Percentiles rank a stretch among this genome's conserved stretches.
These are phyloP conservation scores for Usnea hakonensis DNA, from an alignment of 495 filamentous ascomycete genomes.

Conservation along the genomic window DNA sequence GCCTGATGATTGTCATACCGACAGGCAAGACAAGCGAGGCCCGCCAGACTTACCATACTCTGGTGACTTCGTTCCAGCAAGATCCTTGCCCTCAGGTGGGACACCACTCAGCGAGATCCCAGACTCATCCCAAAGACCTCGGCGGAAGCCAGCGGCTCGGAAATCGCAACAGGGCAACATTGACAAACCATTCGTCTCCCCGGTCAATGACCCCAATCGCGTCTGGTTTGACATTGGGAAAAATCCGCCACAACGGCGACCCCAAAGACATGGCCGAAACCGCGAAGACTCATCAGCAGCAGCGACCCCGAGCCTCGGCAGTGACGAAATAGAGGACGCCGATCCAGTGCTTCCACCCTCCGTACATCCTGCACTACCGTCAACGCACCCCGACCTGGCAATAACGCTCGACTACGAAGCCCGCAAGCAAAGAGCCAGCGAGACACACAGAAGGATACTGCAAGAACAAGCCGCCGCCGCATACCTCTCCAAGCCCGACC, in stretches of 20 bases:
- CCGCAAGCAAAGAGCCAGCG: slow-evolving; percentile 28
- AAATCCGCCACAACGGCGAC: neutral
- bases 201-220: slow-evolving; percentile 21
- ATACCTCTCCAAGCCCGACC: neutral
- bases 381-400: slow-evolving; percentile 24
- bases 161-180: slow-evolving; percentile 18
- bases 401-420: slow-evolving; percentile 33
- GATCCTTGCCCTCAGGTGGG: slow-evolving; percentile 16
- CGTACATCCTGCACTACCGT: neutral
- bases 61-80: slow-evolving; percentile 20
- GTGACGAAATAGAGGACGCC: slow-evolving; percentile 16
- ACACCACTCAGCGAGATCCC: slow-evolving; percentile 26
- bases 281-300: neutral
- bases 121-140: slow-evolving; percentile 16
- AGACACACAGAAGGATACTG: slow-evolving; percentile 22
- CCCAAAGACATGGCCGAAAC: neutral
- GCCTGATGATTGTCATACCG: neutral
- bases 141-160: slow-evolving; percentile 2
- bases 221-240: slow-evolving; percentile 30
- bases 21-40: neutral
- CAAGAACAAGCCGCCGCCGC: slow-evolving; percentile 14
- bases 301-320: slow-evolving; percentile 2
- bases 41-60: slow-evolving; percentile 2
- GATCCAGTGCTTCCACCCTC: neutral
- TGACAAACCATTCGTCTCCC: slow-evolving; percentile 33